These are phyloP conservation scores for Sugiyamaella castrensis DNA, from an alignment of 1,139 yeast genomes.

Conservation along the genomic window DNA sequence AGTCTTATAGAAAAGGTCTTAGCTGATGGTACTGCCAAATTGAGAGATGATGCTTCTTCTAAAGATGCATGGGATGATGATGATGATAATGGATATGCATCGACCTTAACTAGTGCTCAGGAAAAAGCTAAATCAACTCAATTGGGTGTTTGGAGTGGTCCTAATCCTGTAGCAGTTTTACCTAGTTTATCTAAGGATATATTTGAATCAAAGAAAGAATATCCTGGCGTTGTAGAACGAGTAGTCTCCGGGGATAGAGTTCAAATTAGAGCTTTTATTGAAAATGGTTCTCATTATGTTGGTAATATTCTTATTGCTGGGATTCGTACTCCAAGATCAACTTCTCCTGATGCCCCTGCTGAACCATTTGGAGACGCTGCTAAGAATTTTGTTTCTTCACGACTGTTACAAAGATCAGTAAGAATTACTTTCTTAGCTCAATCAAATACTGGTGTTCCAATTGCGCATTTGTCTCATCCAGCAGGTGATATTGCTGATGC, in stretches of 20 bases:
- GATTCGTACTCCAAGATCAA: constrained; percentile 66
- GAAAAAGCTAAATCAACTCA: constrained; percentile 48
- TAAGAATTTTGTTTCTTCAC: constrained; percentile 61
- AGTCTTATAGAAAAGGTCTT: constrained; percentile 59
- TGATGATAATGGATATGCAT: constrained; percentile 34
- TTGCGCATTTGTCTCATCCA: constrained; percentile 55
- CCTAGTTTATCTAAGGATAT: constrained; percentile 37
- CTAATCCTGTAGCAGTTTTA: constrained; percentile 35
- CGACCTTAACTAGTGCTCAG: constrained; percentile 44
- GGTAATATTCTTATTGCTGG: constrained; percentile 71
- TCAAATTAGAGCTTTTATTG: constrained; percentile 51
- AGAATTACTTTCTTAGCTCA: constrained; percentile 55
- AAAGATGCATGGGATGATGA: constrained; percentile 40
- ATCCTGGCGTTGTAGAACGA: constrained; percentile 64
- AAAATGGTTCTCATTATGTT: constrained; percentile 46
- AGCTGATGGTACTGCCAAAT: constrained; percentile 58
- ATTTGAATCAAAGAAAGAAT: constrained; percentile 36
- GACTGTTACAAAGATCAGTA: constrained; percentile 63
- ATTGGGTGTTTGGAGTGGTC: constrained; percentile 55
- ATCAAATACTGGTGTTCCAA: constrained; percentile 56
- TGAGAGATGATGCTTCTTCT: constrained; percentile 52
- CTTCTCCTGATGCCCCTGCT: constrained; percentile 40
- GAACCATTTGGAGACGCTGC: constrained; percentile 61
- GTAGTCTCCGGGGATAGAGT: constrained; percentile 78
- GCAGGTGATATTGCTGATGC: constrained; percentile 75